These are phyloP conservation scores for Olyra latifolia DNA, from an alignment of 176 grass and related monocot species.

Conservation along the genomic window DNA sequence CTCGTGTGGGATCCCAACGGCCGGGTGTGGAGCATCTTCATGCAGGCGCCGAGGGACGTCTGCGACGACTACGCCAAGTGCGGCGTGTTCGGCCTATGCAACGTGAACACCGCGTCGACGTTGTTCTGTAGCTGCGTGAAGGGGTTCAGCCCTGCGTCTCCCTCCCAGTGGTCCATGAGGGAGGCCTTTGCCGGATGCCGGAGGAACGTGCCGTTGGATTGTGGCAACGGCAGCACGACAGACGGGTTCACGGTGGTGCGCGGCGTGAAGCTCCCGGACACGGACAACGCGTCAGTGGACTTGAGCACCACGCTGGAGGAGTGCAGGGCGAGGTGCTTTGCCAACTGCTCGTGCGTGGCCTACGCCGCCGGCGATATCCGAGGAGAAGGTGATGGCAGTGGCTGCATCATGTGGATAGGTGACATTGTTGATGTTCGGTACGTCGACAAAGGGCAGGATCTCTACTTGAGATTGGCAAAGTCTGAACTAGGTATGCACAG, in stretches of 20 bases:
- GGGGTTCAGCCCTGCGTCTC: conserved; percentile 41
- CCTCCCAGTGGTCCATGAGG: conserved; percentile 18
- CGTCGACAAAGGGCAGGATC: conserved; percentile 15
- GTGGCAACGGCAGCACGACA: neutral
- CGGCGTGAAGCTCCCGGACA: conserved; percentile 42
- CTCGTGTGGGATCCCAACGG: conserved; percentile 18
- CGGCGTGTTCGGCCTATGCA: conserved; percentile 43
- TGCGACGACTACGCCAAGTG: conserved; percentile 44
- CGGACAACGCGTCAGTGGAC: conserved; percentile 9
- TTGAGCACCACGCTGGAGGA: neutral
- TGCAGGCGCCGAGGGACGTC: neutral
- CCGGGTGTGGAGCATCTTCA: neutral
- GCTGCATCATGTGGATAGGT: conserved; percentile 23
- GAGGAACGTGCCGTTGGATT: conserved; percentile 25
- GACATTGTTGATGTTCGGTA: neutral
- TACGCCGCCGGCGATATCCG: conserved; percentile 20
- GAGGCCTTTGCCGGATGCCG: conserved; percentile 35
- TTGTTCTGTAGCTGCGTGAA: conserved; percentile 33
- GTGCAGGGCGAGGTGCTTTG: conserved; percentile 30
- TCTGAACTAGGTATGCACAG: conserved; percentile 13
- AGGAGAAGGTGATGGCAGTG: neutral
- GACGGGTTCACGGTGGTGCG: neutral
- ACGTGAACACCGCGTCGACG: neutral
- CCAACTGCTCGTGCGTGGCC: conserved; percentile 59
- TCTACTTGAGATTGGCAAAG: neutral